A percentile compares a stretch with the other conserved stretches of the same genome.
Conservation (phyloP, 768 basidiomycete species). For the Boletus sp. region DNA sequence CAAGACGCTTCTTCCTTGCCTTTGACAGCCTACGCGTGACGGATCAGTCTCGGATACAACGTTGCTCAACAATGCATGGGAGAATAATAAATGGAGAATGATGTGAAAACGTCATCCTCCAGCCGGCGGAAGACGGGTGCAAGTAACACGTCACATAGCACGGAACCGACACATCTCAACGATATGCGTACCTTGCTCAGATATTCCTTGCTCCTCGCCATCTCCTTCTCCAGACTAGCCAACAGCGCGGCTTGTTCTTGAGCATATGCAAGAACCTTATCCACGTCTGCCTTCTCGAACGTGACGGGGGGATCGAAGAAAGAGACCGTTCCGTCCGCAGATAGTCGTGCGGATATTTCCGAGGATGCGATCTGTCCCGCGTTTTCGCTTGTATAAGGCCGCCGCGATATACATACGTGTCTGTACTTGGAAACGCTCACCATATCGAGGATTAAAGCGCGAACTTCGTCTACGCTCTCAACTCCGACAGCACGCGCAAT, state of each 20-base stretch:
- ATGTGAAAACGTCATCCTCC: neutral
- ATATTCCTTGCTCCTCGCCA: slow-evolving; percentile 68
- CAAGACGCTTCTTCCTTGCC: slow-evolving; percentile 28
- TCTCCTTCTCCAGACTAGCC: slow-evolving; percentile 24
- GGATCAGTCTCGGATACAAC: neutral
- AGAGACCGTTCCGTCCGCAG: slow-evolving; percentile 66
- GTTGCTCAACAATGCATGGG: neutral
- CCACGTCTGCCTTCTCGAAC: slow-evolving; percentile 60
- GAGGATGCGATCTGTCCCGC: slow-evolving; percentile 57
- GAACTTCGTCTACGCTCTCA: slow-evolving; percentile 51
- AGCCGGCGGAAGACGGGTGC: neutral
- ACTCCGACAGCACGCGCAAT: slow-evolving; percentile 51
- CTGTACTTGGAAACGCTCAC: slow-evolving; percentile 35
- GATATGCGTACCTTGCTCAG: slow-evolving; percentile 56
- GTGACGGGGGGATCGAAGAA: slow-evolving; percentile 63
- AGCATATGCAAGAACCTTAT: slow-evolving; percentile 49
- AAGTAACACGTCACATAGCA: neutral
- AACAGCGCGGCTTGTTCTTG: slow-evolving; percentile 43
- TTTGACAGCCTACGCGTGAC: slow-evolving; percentile 24
- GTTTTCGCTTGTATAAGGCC: neutral
- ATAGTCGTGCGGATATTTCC: slow-evolving; percentile 68
- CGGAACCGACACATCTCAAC: neutral
- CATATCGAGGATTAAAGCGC: slow-evolving; percentile 67
- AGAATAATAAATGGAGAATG: neutral
- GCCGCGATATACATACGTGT: neutral